Percentiles rank a stretch among this genome's conserved stretches.
These are phyloP conservation scores for Didymella pinodella DNA, from an alignment of 2,329 filamentous ascomycete genomes.

Conservation along the genomic window DNA sequence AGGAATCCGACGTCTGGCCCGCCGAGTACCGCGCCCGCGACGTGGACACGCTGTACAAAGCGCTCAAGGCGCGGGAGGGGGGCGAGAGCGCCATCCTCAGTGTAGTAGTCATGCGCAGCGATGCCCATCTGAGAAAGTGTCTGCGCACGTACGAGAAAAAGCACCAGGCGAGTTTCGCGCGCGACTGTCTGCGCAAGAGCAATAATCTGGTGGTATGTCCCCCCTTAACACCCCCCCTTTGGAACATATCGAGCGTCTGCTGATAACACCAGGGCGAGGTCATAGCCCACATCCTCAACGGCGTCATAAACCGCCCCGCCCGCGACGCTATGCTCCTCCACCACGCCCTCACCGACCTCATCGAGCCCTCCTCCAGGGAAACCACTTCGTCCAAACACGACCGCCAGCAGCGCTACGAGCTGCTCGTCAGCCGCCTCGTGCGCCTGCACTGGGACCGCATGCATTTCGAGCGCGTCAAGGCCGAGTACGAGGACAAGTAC, in stretches of 20 bases:
- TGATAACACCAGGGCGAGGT: constrained; percentile 76
- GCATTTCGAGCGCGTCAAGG: constrained; percentile 82
- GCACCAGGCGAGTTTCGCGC: constrained; percentile 82
- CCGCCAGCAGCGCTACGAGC: constrained; percentile 73
- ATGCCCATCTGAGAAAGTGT: constrained; percentile 82
- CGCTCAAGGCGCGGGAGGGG: constrained; percentile 74
- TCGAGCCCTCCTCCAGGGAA: constrained; percentile 45
- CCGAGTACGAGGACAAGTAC: constrained; percentile 81
- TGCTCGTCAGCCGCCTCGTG: constrained; percentile 87
- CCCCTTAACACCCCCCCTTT: no score
- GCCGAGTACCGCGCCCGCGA: constrained; percentile 70
- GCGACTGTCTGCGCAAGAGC: constrained; percentile 86
- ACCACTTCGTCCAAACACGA: constrained; percentile 48
- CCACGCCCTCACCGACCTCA: constrained; percentile 76
- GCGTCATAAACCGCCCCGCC: constrained; percentile 93
- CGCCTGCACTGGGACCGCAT: constrained; percentile 90
- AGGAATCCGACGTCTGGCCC: constrained; percentile 71
- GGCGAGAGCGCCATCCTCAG: constrained; percentile 88
- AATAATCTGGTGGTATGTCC: constrained; percentile 86
- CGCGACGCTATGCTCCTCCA: constrained; percentile 90
- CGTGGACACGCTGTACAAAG: constrained; percentile 73
- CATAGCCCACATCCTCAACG: constrained; percentile 93
- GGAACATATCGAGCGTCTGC: no score
- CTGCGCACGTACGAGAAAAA: constrained; percentile 76
- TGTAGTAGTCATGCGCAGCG: constrained; percentile 81